phyloP scores from a whole-genome alignment of 2,329 filamentous ascomycete genomes.

The Diaporthe australafricana region DNA sequence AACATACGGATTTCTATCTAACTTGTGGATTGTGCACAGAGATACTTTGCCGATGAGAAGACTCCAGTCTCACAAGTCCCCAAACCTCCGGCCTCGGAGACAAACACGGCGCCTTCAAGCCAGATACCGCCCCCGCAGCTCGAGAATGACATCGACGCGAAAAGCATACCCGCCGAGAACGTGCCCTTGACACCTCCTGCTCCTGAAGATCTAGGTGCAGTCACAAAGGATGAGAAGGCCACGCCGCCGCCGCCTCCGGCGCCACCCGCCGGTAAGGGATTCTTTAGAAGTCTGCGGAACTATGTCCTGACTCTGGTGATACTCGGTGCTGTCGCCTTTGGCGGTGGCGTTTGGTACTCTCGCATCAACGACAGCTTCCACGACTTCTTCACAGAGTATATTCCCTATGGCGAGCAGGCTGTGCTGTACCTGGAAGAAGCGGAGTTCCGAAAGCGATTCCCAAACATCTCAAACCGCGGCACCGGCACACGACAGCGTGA shows the following conservation, averaged over 20 bases:
- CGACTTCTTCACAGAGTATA: slow-evolving; percentile 96
- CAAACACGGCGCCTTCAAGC: slow-evolving; percentile 60
- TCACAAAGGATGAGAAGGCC: slow-evolving; percentile 35
- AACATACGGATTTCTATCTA: slow-evolving; percentile 37
- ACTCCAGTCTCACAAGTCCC: slow-evolving; percentile 60
- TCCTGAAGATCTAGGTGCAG: slow-evolving; percentile 43
- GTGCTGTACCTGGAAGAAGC: slow-evolving; percentile 96
- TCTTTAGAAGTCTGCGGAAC: slow-evolving; percentile 79
- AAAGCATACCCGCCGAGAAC: slow-evolving; percentile 51
- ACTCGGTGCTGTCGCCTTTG: slow-evolving; percentile 82
- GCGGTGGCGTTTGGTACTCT: slow-evolving; percentile 91
- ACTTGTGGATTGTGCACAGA: slow-evolving; percentile 52
- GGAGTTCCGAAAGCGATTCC: slow-evolving; percentile 90
- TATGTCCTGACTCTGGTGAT: slow-evolving; percentile 82
- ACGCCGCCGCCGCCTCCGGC: slow-evolving; percentile 51
- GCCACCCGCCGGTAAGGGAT: slow-evolving; percentile 65
- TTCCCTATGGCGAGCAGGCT: slow-evolving; percentile 93
- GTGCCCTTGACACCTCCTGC: slow-evolving; percentile 55
- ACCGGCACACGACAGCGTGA: slow-evolving; percentile 64
- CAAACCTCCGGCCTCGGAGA: slow-evolving; percentile 66
- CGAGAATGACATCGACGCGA: slow-evolving; percentile 52
- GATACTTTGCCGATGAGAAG: slow-evolving; percentile 67
- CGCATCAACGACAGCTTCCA: slow-evolving; percentile 97
- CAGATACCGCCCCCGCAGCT: slow-evolving; percentile 49
- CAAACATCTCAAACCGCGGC: slow-evolving; percentile 56